Conservation (phyloP, 148 eudicot genomes). For the Linanthus parryae region DNA sequence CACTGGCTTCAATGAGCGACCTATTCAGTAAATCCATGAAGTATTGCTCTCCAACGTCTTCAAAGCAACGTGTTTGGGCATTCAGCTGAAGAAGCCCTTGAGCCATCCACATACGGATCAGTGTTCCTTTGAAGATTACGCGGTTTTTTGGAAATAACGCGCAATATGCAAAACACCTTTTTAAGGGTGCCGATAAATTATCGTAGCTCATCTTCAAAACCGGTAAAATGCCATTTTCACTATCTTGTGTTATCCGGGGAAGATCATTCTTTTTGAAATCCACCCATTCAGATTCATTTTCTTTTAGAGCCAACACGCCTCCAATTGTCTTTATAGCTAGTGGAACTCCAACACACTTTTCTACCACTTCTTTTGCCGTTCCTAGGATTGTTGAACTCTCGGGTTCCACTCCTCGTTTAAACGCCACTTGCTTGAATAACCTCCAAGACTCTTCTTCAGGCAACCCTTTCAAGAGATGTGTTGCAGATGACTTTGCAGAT, state of each 20-base stretch:
- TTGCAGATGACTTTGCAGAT: constrained; percentile 5
- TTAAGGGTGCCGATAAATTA: background rate
- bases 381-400: background rate
- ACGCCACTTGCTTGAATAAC: constrained; percentile 17
- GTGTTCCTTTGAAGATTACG: background rate
- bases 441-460: constrained; percentile 25
- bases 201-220: background rate
- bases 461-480: constrained; percentile 11
- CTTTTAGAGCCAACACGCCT: background rate
- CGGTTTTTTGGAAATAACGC: background rate
- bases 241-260: background rate
- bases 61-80: background rate
- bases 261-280: background rate
- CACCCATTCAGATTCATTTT: background rate
- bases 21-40: background rate
- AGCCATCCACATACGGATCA: background rate
- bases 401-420: constrained; percentile 1
- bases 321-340: background rate
- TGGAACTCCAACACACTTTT: constrained; percentile 4
- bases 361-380: background rate
- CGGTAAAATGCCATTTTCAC: background rate
- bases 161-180: background rate
- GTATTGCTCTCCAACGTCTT: background rate
- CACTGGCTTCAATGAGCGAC: background rate
- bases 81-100: background rate